Evolutionary conservation across 805 yeast species (phyloP).

Genomic region (Wickerhamomyces subpelliculosus): DNA sequence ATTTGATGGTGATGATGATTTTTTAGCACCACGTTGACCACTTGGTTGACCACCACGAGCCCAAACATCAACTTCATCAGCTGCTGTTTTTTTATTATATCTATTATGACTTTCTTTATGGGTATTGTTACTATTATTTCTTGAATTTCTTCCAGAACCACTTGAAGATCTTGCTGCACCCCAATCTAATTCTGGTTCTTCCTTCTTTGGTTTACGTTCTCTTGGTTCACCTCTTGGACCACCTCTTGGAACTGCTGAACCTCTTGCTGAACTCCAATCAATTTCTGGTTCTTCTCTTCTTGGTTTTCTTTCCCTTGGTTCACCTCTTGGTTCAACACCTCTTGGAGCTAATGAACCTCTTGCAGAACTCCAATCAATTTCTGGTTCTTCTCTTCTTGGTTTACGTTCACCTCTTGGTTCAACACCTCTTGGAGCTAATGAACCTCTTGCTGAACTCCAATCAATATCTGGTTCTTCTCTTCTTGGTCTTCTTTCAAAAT

Average conservation of each 20-base stretch:
- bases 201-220: slow-evolving; percentile 25
- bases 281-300: slow-evolving; percentile 36
- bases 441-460: slow-evolving; percentile 47
- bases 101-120: slow-evolving; percentile 35
- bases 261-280: slow-evolving; percentile 41
- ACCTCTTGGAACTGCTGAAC: slow-evolving; percentile 24
- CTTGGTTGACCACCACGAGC: slow-evolving; percentile 21
- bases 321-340: slow-evolving; percentile 21
- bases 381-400: slow-evolving; percentile 44
- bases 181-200: slow-evolving; percentile 43
- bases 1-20: slow-evolving; percentile 3
- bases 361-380: slow-evolving; percentile 52
- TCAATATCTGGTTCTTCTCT: slow-evolving; percentile 33
- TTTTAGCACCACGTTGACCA: slow-evolving; percentile 10
- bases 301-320: slow-evolving; percentile 23
- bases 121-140: slow-evolving; percentile 26
- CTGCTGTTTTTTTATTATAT: slow-evolving; percentile 19
- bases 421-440: slow-evolving; percentile 32
- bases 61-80: slow-evolving; percentile 18
- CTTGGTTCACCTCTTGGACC: slow-evolving; percentile 14
- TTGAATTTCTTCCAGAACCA: slow-evolving; percentile 24
- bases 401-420: slow-evolving; percentile 18
- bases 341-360: slow-evolving; percentile 28
- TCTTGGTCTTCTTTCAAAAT: slow-evolving; percentile 35
- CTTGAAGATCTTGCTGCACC: slow-evolving; percentile 36